Conservation (phyloP, 163 green algal genomes). For the Volvox carteri region DNA sequence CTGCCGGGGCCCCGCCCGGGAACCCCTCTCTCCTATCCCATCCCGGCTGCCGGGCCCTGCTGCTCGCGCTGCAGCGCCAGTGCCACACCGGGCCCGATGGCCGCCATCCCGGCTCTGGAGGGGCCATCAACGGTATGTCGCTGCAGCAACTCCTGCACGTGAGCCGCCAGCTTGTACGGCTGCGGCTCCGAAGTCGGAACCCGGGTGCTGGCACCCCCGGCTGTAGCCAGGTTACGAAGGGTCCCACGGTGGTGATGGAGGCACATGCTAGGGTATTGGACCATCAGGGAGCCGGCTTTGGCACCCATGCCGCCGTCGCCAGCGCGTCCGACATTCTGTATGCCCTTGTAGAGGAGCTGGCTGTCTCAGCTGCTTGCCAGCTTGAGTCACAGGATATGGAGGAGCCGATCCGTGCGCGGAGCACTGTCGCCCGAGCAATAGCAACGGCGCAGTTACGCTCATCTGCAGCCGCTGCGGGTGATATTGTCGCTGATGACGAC, state of each 20-base stretch:
- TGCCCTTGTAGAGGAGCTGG: not conserved
- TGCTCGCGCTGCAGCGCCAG: not conserved
- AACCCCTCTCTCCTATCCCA: not conserved
- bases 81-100: not conserved
- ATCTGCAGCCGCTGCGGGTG: not conserved
- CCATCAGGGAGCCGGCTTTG: not conserved
- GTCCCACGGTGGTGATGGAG: not conserved
- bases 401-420: not conserved
- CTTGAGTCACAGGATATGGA: not conserved
- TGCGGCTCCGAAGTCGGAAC: not conserved
- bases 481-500: not conserved
- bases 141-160: not conserved
- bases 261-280: not conserved
- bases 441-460: too few species aligned
- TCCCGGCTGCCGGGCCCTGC: not conserved
- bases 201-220: not conserved
- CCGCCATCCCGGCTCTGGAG: not conserved
- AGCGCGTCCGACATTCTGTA: not conserved
- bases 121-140: not conserved
- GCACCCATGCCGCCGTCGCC: not conserved
- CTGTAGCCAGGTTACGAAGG: not conserved
- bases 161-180: constrained; percentile 7
- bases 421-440: not conserved
- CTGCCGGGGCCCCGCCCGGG: not conserved
- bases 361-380: not conserved